Conservation (phyloP, 176 grass and related monocot genomes). For the Carex scoparia region DNA sequence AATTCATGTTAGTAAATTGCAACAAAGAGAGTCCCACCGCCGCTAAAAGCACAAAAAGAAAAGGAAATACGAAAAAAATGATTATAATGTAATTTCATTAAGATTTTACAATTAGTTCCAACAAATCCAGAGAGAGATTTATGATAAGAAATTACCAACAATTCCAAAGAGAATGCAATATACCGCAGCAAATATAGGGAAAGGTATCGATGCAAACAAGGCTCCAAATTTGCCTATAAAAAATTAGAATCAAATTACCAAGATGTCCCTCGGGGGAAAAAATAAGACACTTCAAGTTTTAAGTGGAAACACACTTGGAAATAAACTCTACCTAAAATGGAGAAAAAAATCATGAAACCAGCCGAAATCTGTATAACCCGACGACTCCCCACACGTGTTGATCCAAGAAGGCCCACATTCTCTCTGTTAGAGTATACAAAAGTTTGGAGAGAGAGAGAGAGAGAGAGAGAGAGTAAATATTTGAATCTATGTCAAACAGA, state of each 20-base stretch:
- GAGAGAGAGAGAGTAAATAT: conserved; percentile 1
- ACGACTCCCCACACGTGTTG: conserved; percentile 84
- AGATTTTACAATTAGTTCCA: neutral
- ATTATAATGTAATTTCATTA: neutral
- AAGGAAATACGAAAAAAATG: neutral
- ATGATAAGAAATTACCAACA: conserved; percentile 45
- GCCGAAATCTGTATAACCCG: conserved; percentile 94
- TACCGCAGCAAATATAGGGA: conserved; percentile 84
- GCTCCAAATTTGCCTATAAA: conserved; percentile 88
- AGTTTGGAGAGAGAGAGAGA: neutral
- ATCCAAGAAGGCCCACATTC: conserved; percentile 96
- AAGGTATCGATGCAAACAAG: conserved; percentile 90
- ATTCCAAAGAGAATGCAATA: conserved; percentile 91
- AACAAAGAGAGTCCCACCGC: conserved; percentile 86
- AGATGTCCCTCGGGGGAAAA: neutral
- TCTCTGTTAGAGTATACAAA: conserved; percentile 42
- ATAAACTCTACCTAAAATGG: conserved; percentile 58
- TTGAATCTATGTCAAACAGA: neutral
- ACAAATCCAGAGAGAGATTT: conserved; percentile 24
- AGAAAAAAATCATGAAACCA: conserved; percentile 99
- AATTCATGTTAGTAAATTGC: conserved; percentile 99
- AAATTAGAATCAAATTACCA: neutral
- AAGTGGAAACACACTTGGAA: neutral
- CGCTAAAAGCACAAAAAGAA: conserved; percentile 37
- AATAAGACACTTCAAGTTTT: neutral